phyloP scores from a whole-genome alignment of 2,329 filamentous ascomycete genomes.

The Colletotrichum zoysiae region DNA sequence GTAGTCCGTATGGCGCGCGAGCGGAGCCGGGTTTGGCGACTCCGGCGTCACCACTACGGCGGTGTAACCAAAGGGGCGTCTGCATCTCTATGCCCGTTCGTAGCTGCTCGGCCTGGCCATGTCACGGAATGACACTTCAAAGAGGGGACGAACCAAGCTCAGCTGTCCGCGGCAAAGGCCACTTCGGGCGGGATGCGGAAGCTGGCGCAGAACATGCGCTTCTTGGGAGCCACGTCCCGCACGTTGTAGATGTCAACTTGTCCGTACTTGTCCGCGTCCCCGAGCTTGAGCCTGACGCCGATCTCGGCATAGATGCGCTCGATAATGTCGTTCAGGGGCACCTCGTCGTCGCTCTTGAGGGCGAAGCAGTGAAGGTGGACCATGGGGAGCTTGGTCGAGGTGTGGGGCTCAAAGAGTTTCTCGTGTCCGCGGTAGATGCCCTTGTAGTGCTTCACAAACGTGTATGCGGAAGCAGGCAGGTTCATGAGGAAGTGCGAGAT shows the following conservation, averaged over 20 bases:
- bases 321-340: conserved; percentile 65
- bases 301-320: conserved; percentile 57
- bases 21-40: background rate
- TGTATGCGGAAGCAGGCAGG: conserved; percentile 88
- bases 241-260: conserved; percentile 76
- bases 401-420: conserved; percentile 72
- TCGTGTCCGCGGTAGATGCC: conserved; percentile 84
- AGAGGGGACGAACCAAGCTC: background rate
- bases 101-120: background rate
- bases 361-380: conserved; percentile 97
- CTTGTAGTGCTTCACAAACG: conserved; percentile 81
- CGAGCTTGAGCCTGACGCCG: conserved; percentile 56
- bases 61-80: conserved; percentile 3
- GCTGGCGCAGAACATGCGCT: conserved; percentile 96
- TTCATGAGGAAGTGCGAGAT: conserved; percentile 99
- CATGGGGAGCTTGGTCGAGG: conserved; percentile 75
- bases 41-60: background rate
- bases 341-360: conserved; percentile 81
- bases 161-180: conserved; percentile 71
- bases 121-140: conserved; percentile 1
- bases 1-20: conserved; percentile 17
- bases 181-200: conserved; percentile 88
- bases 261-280: conserved; percentile 60
- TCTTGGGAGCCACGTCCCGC: conserved; percentile 89
- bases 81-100: conserved; percentile 10